These are phyloP conservation scores for Xylaria sp. DNA, from an alignment of 2,329 filamentous ascomycete genomes.

Conservation along the genomic window DNA sequence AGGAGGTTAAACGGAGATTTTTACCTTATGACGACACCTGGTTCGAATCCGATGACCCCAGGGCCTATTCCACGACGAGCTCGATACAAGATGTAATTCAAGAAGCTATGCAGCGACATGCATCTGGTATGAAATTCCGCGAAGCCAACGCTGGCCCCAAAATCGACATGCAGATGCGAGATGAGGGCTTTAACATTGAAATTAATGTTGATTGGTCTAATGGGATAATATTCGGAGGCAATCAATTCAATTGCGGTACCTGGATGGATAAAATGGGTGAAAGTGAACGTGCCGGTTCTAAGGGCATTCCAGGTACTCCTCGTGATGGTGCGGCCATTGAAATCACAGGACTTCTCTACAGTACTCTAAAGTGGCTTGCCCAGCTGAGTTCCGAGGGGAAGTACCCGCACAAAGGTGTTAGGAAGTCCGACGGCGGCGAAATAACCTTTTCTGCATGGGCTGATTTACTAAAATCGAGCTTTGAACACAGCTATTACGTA, in stretches of 20 bases:
- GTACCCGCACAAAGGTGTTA: constrained; percentile 80
- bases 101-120: constrained; percentile 92
- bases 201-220: constrained; percentile 91
- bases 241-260: constrained; percentile 93
- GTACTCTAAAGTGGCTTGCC: constrained; percentile 83
- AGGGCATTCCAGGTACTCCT: constrained; percentile 95
- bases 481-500: constrained; percentile 92
- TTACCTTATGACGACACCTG: constrained; percentile 95
- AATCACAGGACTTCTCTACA: constrained; percentile 94
- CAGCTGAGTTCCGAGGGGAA: constrained; percentile 73
- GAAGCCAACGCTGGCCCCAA: constrained; percentile 92
- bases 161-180: constrained; percentile 92
- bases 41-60: constrained; percentile 82
- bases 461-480: constrained; percentile 80
- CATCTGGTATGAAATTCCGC: constrained; percentile 87
- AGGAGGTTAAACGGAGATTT: constrained; percentile 85
- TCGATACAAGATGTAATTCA: constrained; percentile 91
- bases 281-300: constrained; percentile 87
- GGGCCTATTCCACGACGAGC: constrained; percentile 86
- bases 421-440: constrained; percentile 65
- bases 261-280: constrained; percentile 99
- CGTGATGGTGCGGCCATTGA: constrained; percentile 95
- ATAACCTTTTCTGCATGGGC: constrained; percentile 86
- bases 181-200: constrained; percentile 91
- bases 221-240: constrained; percentile 93